A percentile compares a stretch with the other conserved stretches of the same genome.
Evolutionary conservation across 108 stramenopile genomes (phyloP).

Genomic region (Cylindrotheca closterium): DNA sequence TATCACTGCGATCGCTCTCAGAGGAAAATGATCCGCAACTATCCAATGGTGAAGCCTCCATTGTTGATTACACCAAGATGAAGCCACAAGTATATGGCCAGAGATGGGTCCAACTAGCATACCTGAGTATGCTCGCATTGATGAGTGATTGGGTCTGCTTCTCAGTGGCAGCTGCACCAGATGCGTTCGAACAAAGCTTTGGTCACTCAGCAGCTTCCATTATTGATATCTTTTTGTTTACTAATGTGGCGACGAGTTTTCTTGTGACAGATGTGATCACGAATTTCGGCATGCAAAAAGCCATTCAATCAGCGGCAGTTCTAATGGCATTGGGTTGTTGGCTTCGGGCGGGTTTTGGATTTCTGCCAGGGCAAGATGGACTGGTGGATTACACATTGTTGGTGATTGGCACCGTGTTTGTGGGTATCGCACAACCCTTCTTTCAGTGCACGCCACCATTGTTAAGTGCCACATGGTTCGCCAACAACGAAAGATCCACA

Average conservation of each 20-base stretch:
- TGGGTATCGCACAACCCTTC: slow-evolving; percentile 73
- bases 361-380: slow-evolving; percentile 30
- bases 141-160: slow-evolving; percentile 74
- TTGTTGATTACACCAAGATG: slow-evolving; percentile 27
- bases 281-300: slow-evolving; percentile 51
- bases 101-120: slow-evolving; percentile 66
- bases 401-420: slow-evolving; percentile 56
- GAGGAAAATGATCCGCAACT: too few relatives aligned
- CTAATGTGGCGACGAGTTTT: slow-evolving; percentile 70
- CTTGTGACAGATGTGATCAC: slow-evolving; percentile 60
- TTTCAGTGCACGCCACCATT: slow-evolving; percentile 80
- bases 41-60: neutral
- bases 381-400: slow-evolving; percentile 45
- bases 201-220: slow-evolving; percentile 53
- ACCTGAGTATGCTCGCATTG: slow-evolving; percentile 55
- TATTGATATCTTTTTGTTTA: slow-evolving; percentile 74
- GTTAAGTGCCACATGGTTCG: slow-evolving; percentile 67
- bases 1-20: too few relatives aligned
- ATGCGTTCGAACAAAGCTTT: slow-evolving; percentile 19
- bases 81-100: slow-evolving; percentile 54
- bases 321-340: slow-evolving; percentile 67
- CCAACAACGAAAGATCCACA: slow-evolving; percentile 58
- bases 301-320: slow-evolving; percentile 53
- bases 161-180: slow-evolving; percentile 52
- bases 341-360: slow-evolving; percentile 42